Evolutionary conservation across 2,329 filamentous ascomycete species (phyloP).

Genomic region (Colletotrichum truncatum): DNA sequence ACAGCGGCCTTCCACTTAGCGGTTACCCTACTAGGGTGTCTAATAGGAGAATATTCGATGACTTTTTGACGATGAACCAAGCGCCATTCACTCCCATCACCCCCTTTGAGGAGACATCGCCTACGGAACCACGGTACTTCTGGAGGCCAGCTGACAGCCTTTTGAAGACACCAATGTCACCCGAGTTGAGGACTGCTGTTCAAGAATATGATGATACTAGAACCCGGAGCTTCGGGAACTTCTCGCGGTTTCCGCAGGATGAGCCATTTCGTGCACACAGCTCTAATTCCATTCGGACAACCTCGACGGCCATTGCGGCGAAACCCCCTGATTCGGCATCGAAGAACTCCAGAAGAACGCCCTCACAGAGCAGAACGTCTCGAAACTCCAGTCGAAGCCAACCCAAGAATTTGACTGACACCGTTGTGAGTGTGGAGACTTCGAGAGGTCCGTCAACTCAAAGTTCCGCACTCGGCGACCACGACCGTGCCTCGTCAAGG

Average conservation of each 20-base stretch:
- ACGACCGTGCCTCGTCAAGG: too few relatives aligned
- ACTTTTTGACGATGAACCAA: constrained; percentile 23
- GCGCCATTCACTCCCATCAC: constrained; percentile 29
- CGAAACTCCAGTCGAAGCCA: neutral
- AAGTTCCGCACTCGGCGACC: too few relatives aligned
- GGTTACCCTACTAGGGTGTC: constrained; percentile 32
- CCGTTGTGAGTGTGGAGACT: neutral
- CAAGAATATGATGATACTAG: neutral
- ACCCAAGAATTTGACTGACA: too few relatives aligned
- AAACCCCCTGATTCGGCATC: neutral
- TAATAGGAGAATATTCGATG: constrained; percentile 32
- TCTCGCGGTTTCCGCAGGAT: neutral
- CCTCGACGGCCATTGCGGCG: neutral
- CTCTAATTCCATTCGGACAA: neutral
- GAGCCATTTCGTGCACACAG: neutral
- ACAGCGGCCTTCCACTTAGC: constrained; percentile 32
- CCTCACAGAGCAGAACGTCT: neutral
- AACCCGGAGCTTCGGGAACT: neutral
- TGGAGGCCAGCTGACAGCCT: constrained; percentile 33
- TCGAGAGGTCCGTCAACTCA: neutral
- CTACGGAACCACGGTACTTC: constrained; percentile 30
- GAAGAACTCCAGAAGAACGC: neutral
- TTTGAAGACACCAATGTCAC: constrained; percentile 29
- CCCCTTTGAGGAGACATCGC: constrained; percentile 33
- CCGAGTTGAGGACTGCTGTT: neutral